A percentile compares a stretch with the other conserved stretches of the same genome.
Conservation (phyloP, 2,329 filamentous ascomycete genomes). For the Pestalotiopsis sp. region DNA sequence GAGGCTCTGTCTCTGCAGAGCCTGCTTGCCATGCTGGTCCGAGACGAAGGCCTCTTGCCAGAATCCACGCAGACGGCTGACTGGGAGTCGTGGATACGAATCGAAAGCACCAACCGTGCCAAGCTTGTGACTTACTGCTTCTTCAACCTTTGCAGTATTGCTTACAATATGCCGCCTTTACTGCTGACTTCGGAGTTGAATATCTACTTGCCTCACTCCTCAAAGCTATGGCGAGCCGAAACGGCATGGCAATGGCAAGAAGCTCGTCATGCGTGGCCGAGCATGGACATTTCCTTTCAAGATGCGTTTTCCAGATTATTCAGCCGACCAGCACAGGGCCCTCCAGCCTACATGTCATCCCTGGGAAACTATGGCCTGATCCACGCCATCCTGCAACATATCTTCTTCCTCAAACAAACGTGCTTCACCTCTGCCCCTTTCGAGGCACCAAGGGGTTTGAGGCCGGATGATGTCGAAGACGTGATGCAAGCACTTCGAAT, state of each 20-base stretch:
- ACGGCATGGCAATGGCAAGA: constrained; percentile 63
- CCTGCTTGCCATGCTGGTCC: constrained; percentile 57
- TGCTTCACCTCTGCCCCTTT: constrained; percentile 53
- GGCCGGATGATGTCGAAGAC: constrained; percentile 58
- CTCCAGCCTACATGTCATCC: constrained; percentile 55
- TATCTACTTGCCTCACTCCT: constrained; percentile 55
- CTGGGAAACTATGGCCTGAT: constrained; percentile 73
- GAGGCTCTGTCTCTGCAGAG: constrained; percentile 64
- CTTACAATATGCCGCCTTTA: constrained; percentile 61
- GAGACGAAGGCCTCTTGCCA: constrained; percentile 57
- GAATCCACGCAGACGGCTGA: constrained; percentile 51
- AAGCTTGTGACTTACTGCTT: constrained; percentile 65
- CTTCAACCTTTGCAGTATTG: constrained; percentile 64
- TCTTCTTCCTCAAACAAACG: constrained; percentile 69
- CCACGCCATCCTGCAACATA: constrained; percentile 72
- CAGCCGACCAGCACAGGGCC: constrained; percentile 49
- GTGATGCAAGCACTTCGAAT: constrained; percentile 56
- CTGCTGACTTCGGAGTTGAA: constrained; percentile 63
- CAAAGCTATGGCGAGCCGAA: constrained; percentile 60
- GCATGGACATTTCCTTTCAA: constrained; percentile 56
- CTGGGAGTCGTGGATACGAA: constrained; percentile 63
- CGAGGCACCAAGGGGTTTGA: constrained; percentile 52
- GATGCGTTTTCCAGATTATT: constrained; percentile 60
- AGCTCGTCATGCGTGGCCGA: constrained; percentile 51
- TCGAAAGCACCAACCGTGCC: constrained; percentile 59